These are phyloP conservation scores for Gypsophila paniculata DNA, from an alignment of 179 eudicot genomes.

Conservation along the genomic window DNA sequence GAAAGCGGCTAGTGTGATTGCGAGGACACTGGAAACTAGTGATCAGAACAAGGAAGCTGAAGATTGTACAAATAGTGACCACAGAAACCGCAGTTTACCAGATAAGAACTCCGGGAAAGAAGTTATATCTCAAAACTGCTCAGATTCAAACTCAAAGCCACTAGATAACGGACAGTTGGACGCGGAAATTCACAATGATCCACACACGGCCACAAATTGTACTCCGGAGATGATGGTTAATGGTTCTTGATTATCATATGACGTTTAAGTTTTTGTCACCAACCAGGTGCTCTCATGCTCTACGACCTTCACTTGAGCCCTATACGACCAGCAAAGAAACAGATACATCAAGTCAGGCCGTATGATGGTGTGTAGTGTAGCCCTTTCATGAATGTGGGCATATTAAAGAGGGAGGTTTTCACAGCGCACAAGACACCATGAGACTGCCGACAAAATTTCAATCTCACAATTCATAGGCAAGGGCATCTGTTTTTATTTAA, in stretches of 20 bases:
- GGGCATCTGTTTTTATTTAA: background rate
- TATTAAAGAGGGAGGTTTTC: conserved; percentile 22
- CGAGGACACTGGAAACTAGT: conserved; percentile 27
- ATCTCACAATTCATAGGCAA: background rate
- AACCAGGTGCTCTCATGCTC: background rate
- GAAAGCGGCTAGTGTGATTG: conserved; percentile 35
- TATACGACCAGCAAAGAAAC: conserved; percentile 3
- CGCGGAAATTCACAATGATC: conserved; percentile 49
- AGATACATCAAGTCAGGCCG: background rate
- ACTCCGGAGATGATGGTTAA: conserved; percentile 67
- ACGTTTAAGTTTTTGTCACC: background rate
- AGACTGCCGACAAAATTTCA: conserved; percentile 6
- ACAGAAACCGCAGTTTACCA: conserved; percentile 16
- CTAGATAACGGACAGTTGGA: conserved; percentile 37
- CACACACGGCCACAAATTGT: conserved; percentile 42
- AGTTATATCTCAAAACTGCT: conserved; percentile 30
- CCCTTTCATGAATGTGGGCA: conserved; percentile 9
- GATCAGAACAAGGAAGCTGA: conserved; percentile 34
- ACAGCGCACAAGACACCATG: conserved; percentile 22
- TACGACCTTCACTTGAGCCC: background rate
- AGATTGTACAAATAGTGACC: conserved; percentile 28
- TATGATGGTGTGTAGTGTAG: conserved; percentile 15
- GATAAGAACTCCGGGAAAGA: conserved; percentile 23
- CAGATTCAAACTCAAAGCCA: conserved; percentile 27
- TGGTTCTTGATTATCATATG: conserved; percentile 46